Percentiles rank a stretch among this genome's conserved stretches.
Evolutionary conservation across 108 stramenopile genomes (phyloP).

Genomic region (Skeletonema costatum): DNA sequence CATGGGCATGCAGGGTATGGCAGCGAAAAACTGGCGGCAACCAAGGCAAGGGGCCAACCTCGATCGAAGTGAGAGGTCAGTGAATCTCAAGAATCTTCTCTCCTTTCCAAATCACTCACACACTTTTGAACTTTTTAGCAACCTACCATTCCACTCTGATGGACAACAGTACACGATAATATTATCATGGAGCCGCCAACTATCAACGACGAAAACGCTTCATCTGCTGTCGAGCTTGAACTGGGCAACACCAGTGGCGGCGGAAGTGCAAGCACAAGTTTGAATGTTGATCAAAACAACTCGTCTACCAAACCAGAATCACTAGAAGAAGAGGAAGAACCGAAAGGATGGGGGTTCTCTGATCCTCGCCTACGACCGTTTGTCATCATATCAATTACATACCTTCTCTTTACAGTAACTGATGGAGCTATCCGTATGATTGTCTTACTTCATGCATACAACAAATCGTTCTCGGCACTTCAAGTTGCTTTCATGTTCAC

Average conservation of each 20-base stretch:
- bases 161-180: neutral
- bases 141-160: no score
- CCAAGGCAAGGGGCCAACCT: no score
- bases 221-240: neutral
- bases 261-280: neutral
- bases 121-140: no score
- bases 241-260: neutral
- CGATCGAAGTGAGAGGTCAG: neutral
- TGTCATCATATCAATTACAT: conserved; percentile 87
- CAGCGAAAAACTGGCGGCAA: no score
- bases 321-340: conserved; percentile 9
- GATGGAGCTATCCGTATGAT: conserved; percentile 96
- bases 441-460: conserved; percentile 92
- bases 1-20: no score
- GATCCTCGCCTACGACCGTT: conserved; percentile 78
- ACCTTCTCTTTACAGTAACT: conserved; percentile 93
- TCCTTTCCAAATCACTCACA: no score
- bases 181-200: neutral
- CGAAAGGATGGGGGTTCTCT: conserved; percentile 36
- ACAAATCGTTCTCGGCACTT: conserved; percentile 88
- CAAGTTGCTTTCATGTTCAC: conserved; percentile 94
- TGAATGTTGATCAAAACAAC: neutral
- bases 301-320: neutral
- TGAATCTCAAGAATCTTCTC: neutral
- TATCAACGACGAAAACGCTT: neutral